Evolutionary conservation across 83 land plant genomes (phyloP), one percentile per base, ranked within the genome.

Genomic region (Larix sibirica): DNA sequence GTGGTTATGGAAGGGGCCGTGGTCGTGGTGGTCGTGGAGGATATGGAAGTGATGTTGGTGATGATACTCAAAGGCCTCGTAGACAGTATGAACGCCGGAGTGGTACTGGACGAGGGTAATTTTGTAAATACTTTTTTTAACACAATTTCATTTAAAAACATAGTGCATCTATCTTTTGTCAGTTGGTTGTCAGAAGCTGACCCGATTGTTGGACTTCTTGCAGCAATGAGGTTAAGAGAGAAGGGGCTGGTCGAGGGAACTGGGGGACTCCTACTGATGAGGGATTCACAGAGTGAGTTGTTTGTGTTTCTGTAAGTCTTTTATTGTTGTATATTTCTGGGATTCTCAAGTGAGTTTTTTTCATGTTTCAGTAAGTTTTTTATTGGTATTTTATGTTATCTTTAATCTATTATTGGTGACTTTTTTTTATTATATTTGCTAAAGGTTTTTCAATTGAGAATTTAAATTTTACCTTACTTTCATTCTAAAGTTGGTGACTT

Each of bases 261-360:
- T 92, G 95, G 95, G 95, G 95, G 56, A 81, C 85, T 21, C 81
- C 86, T 2, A 58, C 85, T 81, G 95, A 92, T 83, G 91, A 89
- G 26, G 81, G 84, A 17, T 17, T 80, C 14, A 77, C 69, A 21
- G 81, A 84, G 86, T 84, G 62, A 76, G 81, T 54, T 31, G 23
- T 42, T 62, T 4, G 47, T 18, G 31, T 7, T 42, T 28, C 5
- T 1, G 64, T 6, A 3, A 14, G 18, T 62, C n/a, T 61, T 20
- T 81, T 23, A 68, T 14, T 63, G 50, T 42, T 42, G 44, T 42
- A 42, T 42, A 5, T 42, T 42, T 42, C 44, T 42, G 0, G 12
- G 3, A 50, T 50, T 50, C 56, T 9, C 56, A 50, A 12, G 9
- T 8, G 5, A 5, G 6, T 0, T 5, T 42, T 42, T 42, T 42